phyloP scores from a whole-genome alignment of 2,329 filamentous ascomycete genomes.

The Cyphellophora attinorum region DNA sequence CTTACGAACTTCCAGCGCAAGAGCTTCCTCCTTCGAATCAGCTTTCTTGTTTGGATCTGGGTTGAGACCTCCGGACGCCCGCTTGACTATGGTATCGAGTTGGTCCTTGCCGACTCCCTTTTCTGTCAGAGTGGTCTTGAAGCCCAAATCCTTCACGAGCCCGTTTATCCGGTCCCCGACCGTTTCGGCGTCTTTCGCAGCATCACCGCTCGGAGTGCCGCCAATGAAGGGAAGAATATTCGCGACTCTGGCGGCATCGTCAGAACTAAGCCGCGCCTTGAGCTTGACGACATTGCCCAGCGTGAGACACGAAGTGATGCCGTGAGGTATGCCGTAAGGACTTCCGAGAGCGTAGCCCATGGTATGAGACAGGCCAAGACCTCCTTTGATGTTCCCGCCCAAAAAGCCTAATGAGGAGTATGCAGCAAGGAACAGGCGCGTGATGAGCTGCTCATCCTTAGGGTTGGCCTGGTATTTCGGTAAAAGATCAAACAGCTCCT shows the following conservation, averaged over 20 bases:
- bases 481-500: conserved; percentile 38
- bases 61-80: conserved; percentile 11
- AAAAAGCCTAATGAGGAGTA: conserved; percentile 43
- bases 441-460: conserved; percentile 36
- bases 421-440: conserved; percentile 42
- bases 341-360: conserved; percentile 44
- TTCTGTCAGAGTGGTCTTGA: conserved; percentile 16
- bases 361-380: conserved; percentile 37
- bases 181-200: conserved; percentile 13
- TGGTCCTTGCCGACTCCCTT: conserved; percentile 17
- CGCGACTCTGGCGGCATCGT: conserved; percentile 27
- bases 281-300: conserved; percentile 45
- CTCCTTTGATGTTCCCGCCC: conserved; percentile 41
- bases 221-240: conserved; percentile 18
- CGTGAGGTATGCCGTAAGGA: conserved; percentile 48
- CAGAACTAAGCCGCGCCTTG: conserved; percentile 35
- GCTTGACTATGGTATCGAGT: conserved; percentile 13
- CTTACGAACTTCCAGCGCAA: neutral
- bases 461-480: conserved; percentile 32
- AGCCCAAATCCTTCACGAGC: conserved; percentile 16
- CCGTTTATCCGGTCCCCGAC: conserved; percentile 16
- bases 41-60: neutral
- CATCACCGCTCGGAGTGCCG: conserved; percentile 13
- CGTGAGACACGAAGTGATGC: conserved; percentile 46
- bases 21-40: neutral